A percentile compares a stretch with the other conserved stretches of the same genome.
Conservation (phyloP, 768 basidiomycete species). For the Podaxis rugospora region DNA sequence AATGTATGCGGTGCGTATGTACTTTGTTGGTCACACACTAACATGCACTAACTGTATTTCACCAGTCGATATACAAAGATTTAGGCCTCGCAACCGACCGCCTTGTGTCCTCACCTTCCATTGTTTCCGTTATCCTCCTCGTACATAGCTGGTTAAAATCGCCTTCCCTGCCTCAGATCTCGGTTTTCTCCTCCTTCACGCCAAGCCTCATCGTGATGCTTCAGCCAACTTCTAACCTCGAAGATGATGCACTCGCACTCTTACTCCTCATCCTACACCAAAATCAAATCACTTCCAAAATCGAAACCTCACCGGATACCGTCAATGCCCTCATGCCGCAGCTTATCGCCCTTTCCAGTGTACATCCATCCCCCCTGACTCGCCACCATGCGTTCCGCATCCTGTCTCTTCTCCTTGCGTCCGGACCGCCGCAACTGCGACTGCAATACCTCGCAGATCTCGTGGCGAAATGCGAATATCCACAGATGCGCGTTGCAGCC, state of each 20-base stretch:
- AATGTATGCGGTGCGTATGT: constrained; percentile 22
- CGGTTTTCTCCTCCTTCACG: constrained; percentile 28
- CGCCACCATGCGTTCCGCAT: constrained; percentile 62
- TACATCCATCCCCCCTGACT: constrained; percentile 52
- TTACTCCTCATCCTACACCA: constrained; percentile 37
- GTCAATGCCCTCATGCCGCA: constrained; percentile 43
- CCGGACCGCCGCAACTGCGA: constrained; percentile 41
- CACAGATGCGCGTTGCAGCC: constrained; percentile 66
- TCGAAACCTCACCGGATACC: constrained; percentile 37
- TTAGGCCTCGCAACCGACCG: constrained; percentile 24
- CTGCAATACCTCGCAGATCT: constrained; percentile 55
- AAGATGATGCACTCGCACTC: constrained; percentile 61
- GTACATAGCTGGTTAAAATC: constrained; percentile 25
- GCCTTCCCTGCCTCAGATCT: constrained; percentile 9
- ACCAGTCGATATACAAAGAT: constrained; percentile 30
- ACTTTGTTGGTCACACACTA: background rate
- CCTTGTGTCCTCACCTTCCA: constrained; percentile 21
- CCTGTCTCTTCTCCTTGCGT: constrained; percentile 48
- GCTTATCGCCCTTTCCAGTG: constrained; percentile 54
- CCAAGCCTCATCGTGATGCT: constrained; percentile 45
- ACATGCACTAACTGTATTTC: background rate
- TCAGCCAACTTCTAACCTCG: constrained; percentile 38
- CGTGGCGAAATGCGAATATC: constrained; percentile 42
- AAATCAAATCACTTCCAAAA: constrained; percentile 12
- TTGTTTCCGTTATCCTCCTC: constrained; percentile 30